Base-by-base conservation (phyloP, 371 early-diverging fungal species). In the Mortierella sp. region DNA sequence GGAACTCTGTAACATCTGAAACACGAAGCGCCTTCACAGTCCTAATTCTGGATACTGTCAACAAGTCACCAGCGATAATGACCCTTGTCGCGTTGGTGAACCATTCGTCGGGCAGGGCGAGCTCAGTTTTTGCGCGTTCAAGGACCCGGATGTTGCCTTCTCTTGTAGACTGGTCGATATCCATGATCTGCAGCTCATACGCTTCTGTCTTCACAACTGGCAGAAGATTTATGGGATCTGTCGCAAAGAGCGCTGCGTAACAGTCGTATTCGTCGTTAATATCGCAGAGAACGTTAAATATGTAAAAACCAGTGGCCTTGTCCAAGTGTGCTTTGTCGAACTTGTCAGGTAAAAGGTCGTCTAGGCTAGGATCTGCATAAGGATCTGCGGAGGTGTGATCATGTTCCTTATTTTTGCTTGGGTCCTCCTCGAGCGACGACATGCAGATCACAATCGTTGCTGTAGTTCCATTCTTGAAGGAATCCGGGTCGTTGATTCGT, bases 71-170 rank as follows among this genome's bases (percentile, higher is more conserved):
- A 21, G 53, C 52, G 5, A 61, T 31, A 17, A 60, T 30, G 17
- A 60, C 23, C 23, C 23, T 1, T 30, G 27, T 37, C 6, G 15
- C 30, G n/a, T 34, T 32, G 7, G 46, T 12, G 30, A 64, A 64
- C 31, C 23, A 55, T 17, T 44, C 47, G 0, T 21, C 14, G 4
- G 57, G 28, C 15, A 65, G 37, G 11, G 41, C 19, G 31, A 65
- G 51, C 3, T 30, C 28, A 2, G 12, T 17, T 9, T 32, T 7
- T 2, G 51, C 26, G 2, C 44, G 50, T 12, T 51, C 19, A 7
- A 64, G 17, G 41, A 64, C 26, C 11, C 26, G 15, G 19, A 31
- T 4, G 32, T 65, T 65, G 2, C 66, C 66, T 34, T 65, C 53
- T 8, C 46, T 24, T 21, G 30, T 53, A 8, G 66, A 26, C 19